Evolutionary conservation across 2,329 filamentous ascomycete genomes (phyloP).

Genomic region (Cryphonectria japonica): DNA sequence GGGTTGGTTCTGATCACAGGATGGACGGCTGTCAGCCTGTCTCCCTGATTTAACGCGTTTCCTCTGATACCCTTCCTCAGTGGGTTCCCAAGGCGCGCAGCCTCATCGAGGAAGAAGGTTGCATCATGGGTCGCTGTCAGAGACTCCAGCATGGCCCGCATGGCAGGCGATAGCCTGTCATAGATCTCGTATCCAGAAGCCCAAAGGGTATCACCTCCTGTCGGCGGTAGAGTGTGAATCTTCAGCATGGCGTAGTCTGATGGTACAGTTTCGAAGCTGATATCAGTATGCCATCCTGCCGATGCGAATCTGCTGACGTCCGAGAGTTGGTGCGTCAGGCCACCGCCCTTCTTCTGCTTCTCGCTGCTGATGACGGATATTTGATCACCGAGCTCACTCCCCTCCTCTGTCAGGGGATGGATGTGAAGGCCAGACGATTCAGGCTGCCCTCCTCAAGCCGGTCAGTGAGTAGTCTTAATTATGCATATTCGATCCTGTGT

Average conservation of each 20-base stretch:
- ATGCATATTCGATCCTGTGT: neutral
- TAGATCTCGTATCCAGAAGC: slow-evolving; percentile 57
- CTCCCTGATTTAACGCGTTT: slow-evolving; percentile 60
- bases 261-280: slow-evolving; percentile 50
- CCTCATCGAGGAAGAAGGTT: slow-evolving; percentile 55
- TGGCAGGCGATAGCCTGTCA: slow-evolving; percentile 54
- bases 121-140: slow-evolving; percentile 55
- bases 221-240: slow-evolving; percentile 46
- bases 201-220: slow-evolving; percentile 54
- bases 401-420: slow-evolving; percentile 57
- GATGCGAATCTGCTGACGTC: slow-evolving; percentile 52
- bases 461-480: slow-evolving; percentile 3
- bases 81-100: slow-evolving; percentile 47
- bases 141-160: slow-evolving; percentile 51
- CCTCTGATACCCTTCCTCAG: slow-evolving; percentile 46
- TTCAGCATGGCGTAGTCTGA: slow-evolving; percentile 53
- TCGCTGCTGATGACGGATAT: slow-evolving; percentile 60
- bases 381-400: slow-evolving; percentile 57
- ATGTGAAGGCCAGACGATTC: slow-evolving; percentile 55
- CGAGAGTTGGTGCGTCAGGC: slow-evolving; percentile 54
- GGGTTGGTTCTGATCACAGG: slow-evolving; percentile 64
- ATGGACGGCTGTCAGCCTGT: slow-evolving; percentile 53
- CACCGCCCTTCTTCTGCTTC: slow-evolving; percentile 58
- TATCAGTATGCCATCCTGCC: slow-evolving; percentile 39
- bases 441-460: slow-evolving; percentile 38